These are phyloP conservation scores for Blastocystis hominis DNA, from an alignment of 352 stramenopile species.

Conservation along the genomic window DNA sequence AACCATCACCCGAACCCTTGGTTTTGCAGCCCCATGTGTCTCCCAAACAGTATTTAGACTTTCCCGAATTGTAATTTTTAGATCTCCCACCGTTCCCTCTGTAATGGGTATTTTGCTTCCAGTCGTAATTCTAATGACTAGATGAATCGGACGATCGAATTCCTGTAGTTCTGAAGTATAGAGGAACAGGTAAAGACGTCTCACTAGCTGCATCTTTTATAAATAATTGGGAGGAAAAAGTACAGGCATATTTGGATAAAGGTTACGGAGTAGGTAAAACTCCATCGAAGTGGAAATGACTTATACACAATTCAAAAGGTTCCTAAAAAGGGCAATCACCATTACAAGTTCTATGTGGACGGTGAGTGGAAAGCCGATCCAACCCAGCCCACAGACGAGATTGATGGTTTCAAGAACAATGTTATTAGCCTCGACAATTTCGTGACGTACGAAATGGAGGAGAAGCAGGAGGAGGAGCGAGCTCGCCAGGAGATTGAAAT, in stretches of 20 bases:
- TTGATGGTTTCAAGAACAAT: conserved; percentile 51
- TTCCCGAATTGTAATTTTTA: not conserved
- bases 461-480: conserved; percentile 24
- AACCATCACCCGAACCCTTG: not conserved
- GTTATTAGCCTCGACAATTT: conserved; percentile 51
- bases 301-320: conserved; percentile 58
- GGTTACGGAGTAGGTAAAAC: conserved; percentile 40
- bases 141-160: conserved; percentile 28
- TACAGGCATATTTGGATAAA: not conserved
- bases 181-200: conserved; percentile 32
- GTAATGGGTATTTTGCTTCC: not conserved
- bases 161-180: conserved; percentile 45
- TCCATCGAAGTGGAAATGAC: conserved; percentile 55
- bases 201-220: conserved; percentile 37
- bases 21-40: conserved; percentile 26
- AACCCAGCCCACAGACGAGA: not conserved
- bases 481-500: conserved; percentile 35
- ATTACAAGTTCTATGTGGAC: conserved; percentile 56
- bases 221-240: conserved; percentile 52
- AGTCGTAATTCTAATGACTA: not conserved
- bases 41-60: conserved; percentile 14
- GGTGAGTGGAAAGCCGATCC: conserved; percentile 54
- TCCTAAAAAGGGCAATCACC: conserved; percentile 15
- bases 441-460: conserved; percentile 56
- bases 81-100: not conserved